Conservation (phyloP, 2,329 filamentous ascomycete species). For the Aotearoamyces nothofagi region DNA sequence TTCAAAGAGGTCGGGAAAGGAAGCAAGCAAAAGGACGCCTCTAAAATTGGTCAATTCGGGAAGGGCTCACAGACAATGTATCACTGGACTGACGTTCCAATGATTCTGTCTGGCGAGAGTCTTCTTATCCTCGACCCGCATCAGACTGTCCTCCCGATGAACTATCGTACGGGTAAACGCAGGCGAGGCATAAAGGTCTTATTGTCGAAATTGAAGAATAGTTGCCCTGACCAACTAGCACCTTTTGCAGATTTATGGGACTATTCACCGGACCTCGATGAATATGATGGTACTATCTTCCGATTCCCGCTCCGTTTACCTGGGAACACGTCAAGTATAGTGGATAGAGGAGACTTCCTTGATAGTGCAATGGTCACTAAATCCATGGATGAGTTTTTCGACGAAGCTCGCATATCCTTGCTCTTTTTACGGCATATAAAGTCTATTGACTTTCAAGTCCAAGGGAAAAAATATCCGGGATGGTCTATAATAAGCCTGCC, state of each 20-base stretch:
- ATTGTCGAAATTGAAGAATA: slow-evolving; percentile 9
- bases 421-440: slow-evolving; percentile 12
- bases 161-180: slow-evolving; percentile 7
- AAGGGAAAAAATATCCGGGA: no score
- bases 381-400: slow-evolving; percentile 10
- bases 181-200: slow-evolving; percentile 11
- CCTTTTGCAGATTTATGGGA: slow-evolving; percentile 13
- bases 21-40: slow-evolving; percentile 16
- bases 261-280: slow-evolving; percentile 8
- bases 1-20: slow-evolving; percentile 20
- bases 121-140: slow-evolving; percentile 21
- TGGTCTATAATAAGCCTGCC: no score
- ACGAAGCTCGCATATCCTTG: slow-evolving; percentile 13
- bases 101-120: slow-evolving; percentile 18
- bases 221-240: slow-evolving; percentile 9
- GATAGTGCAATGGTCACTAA: no score
- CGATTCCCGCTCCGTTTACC: slow-evolving; percentile 13
- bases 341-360: no score
- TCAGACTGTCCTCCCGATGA: slow-evolving; percentile 11
- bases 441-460: no score
- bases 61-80: slow-evolving; percentile 22
- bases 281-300: slow-evolving; percentile 15
- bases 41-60: slow-evolving; percentile 20
- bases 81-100: slow-evolving; percentile 21
- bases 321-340: slow-evolving; percentile 1